These are phyloP conservation scores for Corinectria fuckeliana DNA, from an alignment of 2,329 filamentous ascomycete genomes.

Conservation along the genomic window DNA sequence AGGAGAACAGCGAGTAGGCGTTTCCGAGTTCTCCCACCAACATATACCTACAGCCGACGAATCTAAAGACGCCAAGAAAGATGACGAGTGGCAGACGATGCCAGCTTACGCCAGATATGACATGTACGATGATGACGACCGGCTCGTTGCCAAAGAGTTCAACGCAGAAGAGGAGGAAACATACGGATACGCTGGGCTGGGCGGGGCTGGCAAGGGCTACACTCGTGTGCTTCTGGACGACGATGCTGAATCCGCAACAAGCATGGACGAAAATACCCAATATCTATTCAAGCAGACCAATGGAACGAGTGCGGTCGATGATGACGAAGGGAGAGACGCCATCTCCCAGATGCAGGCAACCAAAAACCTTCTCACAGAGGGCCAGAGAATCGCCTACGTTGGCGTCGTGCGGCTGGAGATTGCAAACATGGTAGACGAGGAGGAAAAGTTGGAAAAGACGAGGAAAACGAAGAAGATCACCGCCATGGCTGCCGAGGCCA, in stretches of 20 bases:
- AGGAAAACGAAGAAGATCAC: slow-evolving; percentile 76
- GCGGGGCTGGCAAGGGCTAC: slow-evolving; percentile 93
- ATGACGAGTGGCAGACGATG: slow-evolving; percentile 92
- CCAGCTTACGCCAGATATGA: slow-evolving; percentile 91
- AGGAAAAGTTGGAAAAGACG: slow-evolving; percentile 66
- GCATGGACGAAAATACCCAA: slow-evolving; percentile 95
- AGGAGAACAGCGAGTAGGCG: slow-evolving; percentile 37
- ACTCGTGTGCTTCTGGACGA: slow-evolving; percentile 95
- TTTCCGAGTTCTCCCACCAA: slow-evolving; percentile 93
- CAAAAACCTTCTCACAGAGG: slow-evolving; percentile 93
- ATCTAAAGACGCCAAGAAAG: slow-evolving; percentile 57
- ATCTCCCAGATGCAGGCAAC: slow-evolving; percentile 93
- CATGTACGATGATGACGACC: slow-evolving; percentile 94
- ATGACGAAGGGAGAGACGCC: slow-evolving; percentile 85
- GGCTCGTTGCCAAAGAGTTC: slow-evolving; percentile 82
- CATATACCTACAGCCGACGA: slow-evolving; percentile 67
- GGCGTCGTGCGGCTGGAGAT: slow-evolving; percentile 85
- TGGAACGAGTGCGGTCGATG: slow-evolving; percentile 66
- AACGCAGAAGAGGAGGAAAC: slow-evolving; percentile 72
- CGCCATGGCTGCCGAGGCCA: slow-evolving; percentile 73
- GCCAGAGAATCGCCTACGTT: slow-evolving; percentile 95
- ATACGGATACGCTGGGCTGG: slow-evolving; percentile 76
- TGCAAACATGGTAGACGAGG: slow-evolving; percentile 74
- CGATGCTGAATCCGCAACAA: slow-evolving; percentile 90
- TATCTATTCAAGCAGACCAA: slow-evolving; percentile 86